phyloP scores from a whole-genome alignment of 2,329 filamentous ascomycete genomes.

The Penicillium capsulatum region DNA sequence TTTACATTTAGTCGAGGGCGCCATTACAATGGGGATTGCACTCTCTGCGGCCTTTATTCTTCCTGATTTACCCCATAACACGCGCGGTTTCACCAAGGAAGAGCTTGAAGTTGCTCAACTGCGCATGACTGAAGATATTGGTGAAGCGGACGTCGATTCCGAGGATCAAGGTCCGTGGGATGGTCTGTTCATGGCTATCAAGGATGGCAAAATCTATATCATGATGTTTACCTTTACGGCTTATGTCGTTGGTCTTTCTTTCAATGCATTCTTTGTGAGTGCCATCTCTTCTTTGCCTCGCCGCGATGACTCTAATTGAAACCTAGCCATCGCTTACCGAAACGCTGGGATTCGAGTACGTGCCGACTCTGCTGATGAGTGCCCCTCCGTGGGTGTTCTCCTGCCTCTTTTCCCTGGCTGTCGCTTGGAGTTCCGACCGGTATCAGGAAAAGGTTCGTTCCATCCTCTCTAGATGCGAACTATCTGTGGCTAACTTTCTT shows the following conservation, averaged over 20 bases:
- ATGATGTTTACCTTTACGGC: too few species aligned
- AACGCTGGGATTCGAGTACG: conserved; percentile 26
- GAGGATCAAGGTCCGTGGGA: not conserved
- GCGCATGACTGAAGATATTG: conserved; percentile 35
- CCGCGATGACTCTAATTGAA: not conserved
- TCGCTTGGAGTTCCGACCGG: conserved; percentile 55
- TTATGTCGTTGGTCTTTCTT: too few species aligned
- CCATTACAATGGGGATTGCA: conserved; percentile 35
- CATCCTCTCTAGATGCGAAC: not conserved
- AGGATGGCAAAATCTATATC: too few species aligned
- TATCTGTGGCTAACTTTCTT: conserved; percentile 1
- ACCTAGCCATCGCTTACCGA: conserved; percentile 24
- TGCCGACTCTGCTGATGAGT: conserved; percentile 28
- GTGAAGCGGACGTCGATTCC: not conserved
- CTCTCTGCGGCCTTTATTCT: conserved; percentile 32
- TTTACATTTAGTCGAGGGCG: conserved; percentile 37
- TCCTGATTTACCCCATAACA: conserved; percentile 40
- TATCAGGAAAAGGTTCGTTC: conserved; percentile 45
- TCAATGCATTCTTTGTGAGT: too few species aligned
- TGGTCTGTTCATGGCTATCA: too few species aligned
- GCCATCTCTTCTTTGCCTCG: too few species aligned
- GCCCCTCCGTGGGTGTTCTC: conserved; percentile 54
- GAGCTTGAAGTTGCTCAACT: conserved; percentile 40
- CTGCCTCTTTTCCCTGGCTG: conserved; percentile 53
- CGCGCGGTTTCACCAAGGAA: conserved; percentile 37